These are phyloP conservation scores for Pichia sp. DNA, from an alignment of 1,139 yeast genomes.

Conservation along the genomic window DNA sequence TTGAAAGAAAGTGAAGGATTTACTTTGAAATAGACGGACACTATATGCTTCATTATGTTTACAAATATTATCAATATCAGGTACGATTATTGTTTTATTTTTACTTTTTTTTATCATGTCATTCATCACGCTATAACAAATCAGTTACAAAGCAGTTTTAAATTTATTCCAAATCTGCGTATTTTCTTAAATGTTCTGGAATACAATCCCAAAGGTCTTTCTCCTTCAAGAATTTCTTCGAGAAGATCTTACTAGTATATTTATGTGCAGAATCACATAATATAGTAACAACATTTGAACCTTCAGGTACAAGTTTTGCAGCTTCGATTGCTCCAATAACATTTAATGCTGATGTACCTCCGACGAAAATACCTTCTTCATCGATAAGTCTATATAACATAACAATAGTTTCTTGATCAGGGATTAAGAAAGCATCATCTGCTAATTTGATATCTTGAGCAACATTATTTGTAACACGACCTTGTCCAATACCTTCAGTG, in stretches of 20 bases:
- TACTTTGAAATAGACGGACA: slow-evolving; percentile 38
- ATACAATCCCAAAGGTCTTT: slow-evolving; percentile 60
- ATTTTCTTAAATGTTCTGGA: slow-evolving; percentile 66
- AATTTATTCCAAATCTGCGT: slow-evolving; percentile 36
- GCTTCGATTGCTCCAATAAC: slow-evolving; percentile 64
- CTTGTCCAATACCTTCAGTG: slow-evolving; percentile 96
- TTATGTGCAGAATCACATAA: slow-evolving; percentile 87
- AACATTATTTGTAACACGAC: slow-evolving; percentile 80
- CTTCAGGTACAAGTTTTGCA: slow-evolving; percentile 56
- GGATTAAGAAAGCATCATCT: slow-evolving; percentile 68
- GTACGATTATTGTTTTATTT: too few species aligned
- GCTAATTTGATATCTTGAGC: slow-evolving; percentile 60
- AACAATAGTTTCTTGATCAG: slow-evolving; percentile 64
- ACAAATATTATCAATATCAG: neutral
- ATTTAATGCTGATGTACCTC: slow-evolving; percentile 74
- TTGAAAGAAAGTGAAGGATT: slow-evolving; percentile 79
- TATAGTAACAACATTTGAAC: slow-evolving; percentile 75
- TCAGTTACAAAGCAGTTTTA: neutral
- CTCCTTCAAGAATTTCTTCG: slow-evolving; percentile 65
- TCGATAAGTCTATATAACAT: slow-evolving; percentile 80
- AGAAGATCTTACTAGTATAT: slow-evolving; percentile 73
- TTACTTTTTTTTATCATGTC: too few species aligned
- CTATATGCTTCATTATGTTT: neutral
- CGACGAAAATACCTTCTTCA: slow-evolving; percentile 86
- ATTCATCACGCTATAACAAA: neutral